Conservation (phyloP, 2,329 filamentous ascomycete genomes). For the Albophoma yamanashiensis region DNA sequence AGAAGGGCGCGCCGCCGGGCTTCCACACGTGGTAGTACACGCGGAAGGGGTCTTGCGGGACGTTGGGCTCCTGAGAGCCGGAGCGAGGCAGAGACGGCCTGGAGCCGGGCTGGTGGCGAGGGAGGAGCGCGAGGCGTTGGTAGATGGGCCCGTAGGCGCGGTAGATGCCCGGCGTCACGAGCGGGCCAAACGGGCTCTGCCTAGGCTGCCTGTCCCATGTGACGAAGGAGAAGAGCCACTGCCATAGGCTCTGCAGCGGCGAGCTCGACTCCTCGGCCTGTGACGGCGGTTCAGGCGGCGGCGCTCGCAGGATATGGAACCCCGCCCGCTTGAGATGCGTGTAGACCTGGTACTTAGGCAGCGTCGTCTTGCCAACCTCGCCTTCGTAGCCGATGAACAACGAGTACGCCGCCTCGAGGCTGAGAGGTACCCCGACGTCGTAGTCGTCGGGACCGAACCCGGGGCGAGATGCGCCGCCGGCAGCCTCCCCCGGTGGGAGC, state of each 20-base stretch:
- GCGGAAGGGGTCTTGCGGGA: slow-evolving; percentile 47
- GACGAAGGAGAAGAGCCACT: slow-evolving; percentile 43
- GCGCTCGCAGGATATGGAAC: slow-evolving; percentile 69
- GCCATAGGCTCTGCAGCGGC: slow-evolving; percentile 24
- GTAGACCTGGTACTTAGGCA: slow-evolving; percentile 85
- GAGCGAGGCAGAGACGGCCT: slow-evolving; percentile 8
- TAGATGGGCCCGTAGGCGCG: slow-evolving; percentile 64
- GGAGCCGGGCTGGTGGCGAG: slow-evolving; percentile 50
- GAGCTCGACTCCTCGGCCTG: slow-evolving; percentile 5
- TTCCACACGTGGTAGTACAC: slow-evolving; percentile 81
- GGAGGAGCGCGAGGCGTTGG: slow-evolving; percentile 62
- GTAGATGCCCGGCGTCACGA: slow-evolving; percentile 53
- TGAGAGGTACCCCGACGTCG: slow-evolving; percentile 68
- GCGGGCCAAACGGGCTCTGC: slow-evolving; percentile 36
- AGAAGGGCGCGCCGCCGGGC: slow-evolving; percentile 47
- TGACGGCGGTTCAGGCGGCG: slow-evolving; percentile 20
- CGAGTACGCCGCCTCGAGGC: slow-evolving; percentile 81
- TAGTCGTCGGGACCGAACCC: slow-evolving; percentile 29
- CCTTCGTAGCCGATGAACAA: slow-evolving; percentile 65
- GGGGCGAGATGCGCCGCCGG: slow-evolving; percentile 4
- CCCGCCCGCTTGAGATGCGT: slow-evolving; percentile 72
- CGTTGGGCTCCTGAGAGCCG: slow-evolving; percentile 1
- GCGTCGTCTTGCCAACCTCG: slow-evolving; percentile 45
- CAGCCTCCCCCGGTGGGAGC: slow-evolving; percentile 24
- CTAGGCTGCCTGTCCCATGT: slow-evolving; percentile 13